Evolutionary conservation across 176 grass and related monocot species (phyloP).

Genomic region (Chrysopogon serrulatus): DNA sequence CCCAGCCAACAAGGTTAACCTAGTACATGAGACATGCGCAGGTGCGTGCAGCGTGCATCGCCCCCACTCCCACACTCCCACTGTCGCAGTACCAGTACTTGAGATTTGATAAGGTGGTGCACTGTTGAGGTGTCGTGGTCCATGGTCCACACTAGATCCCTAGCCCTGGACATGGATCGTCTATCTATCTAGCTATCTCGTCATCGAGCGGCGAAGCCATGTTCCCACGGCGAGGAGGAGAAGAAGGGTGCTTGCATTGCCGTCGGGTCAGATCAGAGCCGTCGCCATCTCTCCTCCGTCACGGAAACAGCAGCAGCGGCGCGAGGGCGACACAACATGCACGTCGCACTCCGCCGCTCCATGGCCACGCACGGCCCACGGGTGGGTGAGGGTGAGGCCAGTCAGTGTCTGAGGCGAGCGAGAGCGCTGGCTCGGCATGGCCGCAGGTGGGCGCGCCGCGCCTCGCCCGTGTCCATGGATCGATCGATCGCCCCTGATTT

Average conservation of each 20-base stretch:
- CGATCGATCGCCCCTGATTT: neutral
- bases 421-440: neutral
- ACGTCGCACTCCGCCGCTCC: neutral
- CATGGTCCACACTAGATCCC: too few relatives aligned
- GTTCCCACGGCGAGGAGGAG: neutral
- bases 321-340: neutral
- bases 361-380: neutral
- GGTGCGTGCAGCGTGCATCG: slow-evolving; percentile 7
- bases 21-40: neutral
- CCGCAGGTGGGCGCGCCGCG: neutral
- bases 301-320: neutral
- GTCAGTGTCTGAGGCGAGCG: too few relatives aligned
- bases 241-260: neutral
- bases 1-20: neutral
- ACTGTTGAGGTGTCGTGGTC: neutral
- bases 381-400: neutral
- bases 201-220: neutral
- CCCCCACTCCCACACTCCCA: neutral
- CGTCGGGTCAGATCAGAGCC: slow-evolving; percentile 2
- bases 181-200: too few relatives aligned
- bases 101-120: neutral
- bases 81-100: neutral
- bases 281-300: neutral
- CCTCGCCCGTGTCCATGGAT: neutral
- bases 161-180: neutral